Evolutionary conservation across 768 basidiomycete species (phyloP).

Genomic region (Boletus rex-veris): DNA sequence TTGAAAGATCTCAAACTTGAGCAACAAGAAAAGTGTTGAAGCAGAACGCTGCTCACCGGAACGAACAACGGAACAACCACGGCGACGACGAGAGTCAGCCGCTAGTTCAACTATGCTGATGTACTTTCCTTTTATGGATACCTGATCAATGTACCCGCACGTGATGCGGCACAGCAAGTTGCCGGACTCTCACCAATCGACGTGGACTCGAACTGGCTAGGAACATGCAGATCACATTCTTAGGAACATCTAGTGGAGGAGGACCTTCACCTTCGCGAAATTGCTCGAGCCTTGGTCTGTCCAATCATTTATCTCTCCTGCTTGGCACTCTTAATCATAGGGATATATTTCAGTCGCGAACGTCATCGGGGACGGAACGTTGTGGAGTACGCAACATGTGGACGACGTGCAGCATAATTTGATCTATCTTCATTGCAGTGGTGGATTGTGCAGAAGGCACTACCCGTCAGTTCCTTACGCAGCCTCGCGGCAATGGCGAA

Average conservation of each 20-base stretch:
- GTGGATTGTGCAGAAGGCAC: slow-evolving; percentile 85
- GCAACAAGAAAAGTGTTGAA: neutral
- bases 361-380: slow-evolving; percentile 46
- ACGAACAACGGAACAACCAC: slow-evolving; percentile 1
- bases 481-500: slow-evolving; percentile 38
- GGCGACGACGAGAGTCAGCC: slow-evolving; percentile 13
- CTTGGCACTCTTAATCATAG: neutral
- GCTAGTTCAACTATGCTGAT: slow-evolving; percentile 18
- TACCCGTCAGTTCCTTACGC: slow-evolving; percentile 58
- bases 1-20: slow-evolving; percentile 2
- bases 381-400: slow-evolving; percentile 58
- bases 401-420: neutral
- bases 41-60: slow-evolving; percentile 12
- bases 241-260: slow-evolving; percentile 75
- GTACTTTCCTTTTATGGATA: slow-evolving; percentile 20
- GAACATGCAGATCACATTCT: slow-evolving; percentile 60
- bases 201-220: too few relatives aligned
- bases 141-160: slow-evolving; percentile 9
- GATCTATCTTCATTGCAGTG: slow-evolving; percentile 43
- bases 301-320: neutral
- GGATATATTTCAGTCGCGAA: slow-evolving; percentile 43
- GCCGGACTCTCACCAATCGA: too few relatives aligned
- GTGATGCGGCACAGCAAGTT: slow-evolving; percentile 5
- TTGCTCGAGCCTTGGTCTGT: slow-evolving; percentile 58
- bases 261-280: slow-evolving; percentile 72